Evolutionary conservation across 345 rosid species (phyloP).

Genomic region (Populus ilicifolia): DNA sequence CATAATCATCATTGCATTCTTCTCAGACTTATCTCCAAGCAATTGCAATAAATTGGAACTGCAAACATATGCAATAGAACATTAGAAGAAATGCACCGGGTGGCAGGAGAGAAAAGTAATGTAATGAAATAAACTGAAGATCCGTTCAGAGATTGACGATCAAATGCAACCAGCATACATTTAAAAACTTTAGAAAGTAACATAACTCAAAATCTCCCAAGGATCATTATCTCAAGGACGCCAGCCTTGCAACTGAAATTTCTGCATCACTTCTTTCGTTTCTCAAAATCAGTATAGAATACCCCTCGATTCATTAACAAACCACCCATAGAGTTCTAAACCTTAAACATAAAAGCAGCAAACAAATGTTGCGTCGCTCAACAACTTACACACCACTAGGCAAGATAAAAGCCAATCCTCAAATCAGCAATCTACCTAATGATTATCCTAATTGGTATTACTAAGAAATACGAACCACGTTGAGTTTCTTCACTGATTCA

Average conservation of each 20-base stretch:
- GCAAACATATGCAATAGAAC: background rate
- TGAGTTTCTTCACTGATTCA: background rate
- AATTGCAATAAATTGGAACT: background rate
- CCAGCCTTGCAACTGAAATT: background rate
- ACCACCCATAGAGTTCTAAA: background rate
- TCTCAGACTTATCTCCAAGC: background rate
- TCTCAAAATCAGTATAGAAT: background rate
- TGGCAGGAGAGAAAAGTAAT: background rate
- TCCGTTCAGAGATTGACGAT: background rate
- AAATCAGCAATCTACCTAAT: background rate
- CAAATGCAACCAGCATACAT: background rate
- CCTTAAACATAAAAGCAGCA: background rate
- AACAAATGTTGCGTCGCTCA: background rate
- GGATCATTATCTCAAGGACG: background rate
- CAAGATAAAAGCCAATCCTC: background rate
- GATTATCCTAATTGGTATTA: background rate
- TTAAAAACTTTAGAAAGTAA: background rate
- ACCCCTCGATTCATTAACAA: background rate
- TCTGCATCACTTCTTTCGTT: background rate
- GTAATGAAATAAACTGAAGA: background rate
- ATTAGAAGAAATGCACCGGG: background rate
- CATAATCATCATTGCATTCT: constrained; percentile 2
- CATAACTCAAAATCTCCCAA: background rate
- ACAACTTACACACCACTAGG: background rate
- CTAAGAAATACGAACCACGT: background rate